Evolutionary conservation across 179 eudicot species (phyloP), one percentile per base, ranked within the genome.

Genomic region (Silene coronaria): DNA sequence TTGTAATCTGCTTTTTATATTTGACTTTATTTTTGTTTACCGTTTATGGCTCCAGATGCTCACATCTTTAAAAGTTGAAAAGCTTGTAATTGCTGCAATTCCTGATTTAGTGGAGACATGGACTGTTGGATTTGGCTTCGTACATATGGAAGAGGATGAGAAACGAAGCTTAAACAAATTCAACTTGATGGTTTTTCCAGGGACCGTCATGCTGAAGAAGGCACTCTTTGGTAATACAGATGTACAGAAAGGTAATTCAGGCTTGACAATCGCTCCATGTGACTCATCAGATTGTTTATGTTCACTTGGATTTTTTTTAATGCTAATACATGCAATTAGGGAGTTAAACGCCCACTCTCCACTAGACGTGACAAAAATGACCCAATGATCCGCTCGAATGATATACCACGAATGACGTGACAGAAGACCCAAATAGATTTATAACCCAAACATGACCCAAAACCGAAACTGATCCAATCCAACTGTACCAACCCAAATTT

Each of bases 101-200:
- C 84, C 97, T 51, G 82, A 78, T 75, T 78, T 94, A 73, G 92
- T 94, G 36, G 97, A 89, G 73, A 94, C 98, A 59, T 94, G 98
- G 98, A 88, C 91, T 0, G 70, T 69, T 48, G 90, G 98, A 27
- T 94, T 94, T 80, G 97, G 97, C 76, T 94, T 94, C 64, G 73
- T 81, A 73, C 91, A 77, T 14, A 76, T 94, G 85, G 89, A 84
- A 63, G 91, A 87, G 63, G 75, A 86, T 24, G 98, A 94, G 84
- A 89, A 81, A 75, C 82, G 67, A 63, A 88, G 89, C 69, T 79
- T 92, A 73, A 90, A 77, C 67, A 82, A 89, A 38, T 65, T 83
- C 80, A 94, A 89, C 87, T 80, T 92, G 73, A 94, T 94, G 98
- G 97, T 94, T 21, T 92, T 94, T 80, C 98, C 97, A 3, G 98